A percentile compares a stretch with the other conserved stretches of the same genome.
Conservation (phyloP, 2,329 filamentous ascomycete species). For the Cercospora canescens region DNA sequence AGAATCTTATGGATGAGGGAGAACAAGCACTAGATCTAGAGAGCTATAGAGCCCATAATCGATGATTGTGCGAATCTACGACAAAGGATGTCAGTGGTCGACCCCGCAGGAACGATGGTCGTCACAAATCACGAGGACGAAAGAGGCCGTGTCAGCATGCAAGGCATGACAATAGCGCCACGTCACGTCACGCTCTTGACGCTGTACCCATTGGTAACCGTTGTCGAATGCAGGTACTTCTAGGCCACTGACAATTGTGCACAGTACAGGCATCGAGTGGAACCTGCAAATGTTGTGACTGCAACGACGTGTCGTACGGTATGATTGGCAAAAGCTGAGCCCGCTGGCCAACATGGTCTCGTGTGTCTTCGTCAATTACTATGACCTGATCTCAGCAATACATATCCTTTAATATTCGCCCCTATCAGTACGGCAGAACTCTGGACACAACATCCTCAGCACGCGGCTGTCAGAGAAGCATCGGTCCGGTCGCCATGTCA, state of each 20-base stretch:
- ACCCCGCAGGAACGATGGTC: neutral
- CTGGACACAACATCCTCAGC: neutral
- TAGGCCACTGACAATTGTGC: neutral
- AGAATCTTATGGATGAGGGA: neutral
- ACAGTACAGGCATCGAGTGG: neutral
- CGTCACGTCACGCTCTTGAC: neutral
- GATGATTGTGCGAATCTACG: slow-evolving; percentile 2
- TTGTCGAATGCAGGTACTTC: neutral
- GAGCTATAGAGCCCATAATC: slow-evolving; percentile 9
- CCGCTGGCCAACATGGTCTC: too few species aligned
- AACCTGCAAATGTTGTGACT: too few species aligned
- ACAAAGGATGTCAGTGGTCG: neutral
- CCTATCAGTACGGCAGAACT: too few species aligned
- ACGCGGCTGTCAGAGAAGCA: too few species aligned
- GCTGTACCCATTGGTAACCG: neutral
- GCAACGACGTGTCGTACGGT: too few species aligned
- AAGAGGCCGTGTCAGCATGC: neutral
- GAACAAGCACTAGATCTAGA: slow-evolving; percentile 14
- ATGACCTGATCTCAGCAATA: too few species aligned
- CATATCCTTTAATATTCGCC: too few species aligned
- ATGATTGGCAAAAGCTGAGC: too few species aligned
- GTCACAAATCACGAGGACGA: neutral
- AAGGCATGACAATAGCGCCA: neutral
- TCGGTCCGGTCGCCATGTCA: too few species aligned
- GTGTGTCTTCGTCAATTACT: too few species aligned